A percentile compares a stretch with the other conserved stretches of the same genome.
Evolutionary conservation across 192 early-diverging fungal species (phyloP).

Genomic region (Mycoemilia scoparia): DNA sequence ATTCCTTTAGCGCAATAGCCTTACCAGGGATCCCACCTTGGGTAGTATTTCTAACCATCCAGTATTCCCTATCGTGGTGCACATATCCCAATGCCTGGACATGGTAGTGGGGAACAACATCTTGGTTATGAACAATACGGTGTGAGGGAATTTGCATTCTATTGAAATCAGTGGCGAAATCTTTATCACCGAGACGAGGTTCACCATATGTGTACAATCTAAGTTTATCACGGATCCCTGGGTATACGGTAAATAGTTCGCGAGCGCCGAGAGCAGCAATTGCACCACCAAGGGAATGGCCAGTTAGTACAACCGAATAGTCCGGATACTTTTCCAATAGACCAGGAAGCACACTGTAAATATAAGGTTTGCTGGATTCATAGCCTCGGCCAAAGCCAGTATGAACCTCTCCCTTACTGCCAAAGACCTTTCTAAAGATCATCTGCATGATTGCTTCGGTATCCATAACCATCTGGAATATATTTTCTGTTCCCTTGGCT

Average conservation of each 20-base stretch:
- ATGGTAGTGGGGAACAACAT: constrained; percentile 16
- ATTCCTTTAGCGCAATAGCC: too few relatives aligned
- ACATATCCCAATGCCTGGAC: too few relatives aligned
- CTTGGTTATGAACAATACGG: constrained; percentile 20
- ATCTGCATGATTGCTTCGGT: constrained; percentile 9
- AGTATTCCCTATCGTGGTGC: too few relatives aligned
- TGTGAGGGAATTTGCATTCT: constrained; percentile 6
- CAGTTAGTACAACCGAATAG: constrained; percentile 15
- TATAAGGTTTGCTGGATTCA: constrained; percentile 5
- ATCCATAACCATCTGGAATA: constrained; percentile 10
- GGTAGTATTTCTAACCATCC: too few relatives aligned
- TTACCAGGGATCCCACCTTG: too few relatives aligned
- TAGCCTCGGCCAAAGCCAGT: constrained; percentile 21
- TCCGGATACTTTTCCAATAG: constrained; percentile 13
- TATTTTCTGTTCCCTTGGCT: constrained; percentile 20
- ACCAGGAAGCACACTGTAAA: neutral
- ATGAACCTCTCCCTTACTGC: constrained; percentile 19
- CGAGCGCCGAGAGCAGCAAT: constrained; percentile 12
- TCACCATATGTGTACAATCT: constrained; percentile 18
- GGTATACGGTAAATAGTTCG: constrained; percentile 8
- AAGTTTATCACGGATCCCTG: constrained; percentile 6
- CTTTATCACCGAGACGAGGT: constrained; percentile 22
- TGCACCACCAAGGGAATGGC: constrained; percentile 25
- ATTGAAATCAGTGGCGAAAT: constrained; percentile 14
- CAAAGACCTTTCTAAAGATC: constrained; percentile 9